Evolutionary conservation across 768 basidiomycete species (phyloP).

Genomic region (Pleurotus sapidus): DNA sequence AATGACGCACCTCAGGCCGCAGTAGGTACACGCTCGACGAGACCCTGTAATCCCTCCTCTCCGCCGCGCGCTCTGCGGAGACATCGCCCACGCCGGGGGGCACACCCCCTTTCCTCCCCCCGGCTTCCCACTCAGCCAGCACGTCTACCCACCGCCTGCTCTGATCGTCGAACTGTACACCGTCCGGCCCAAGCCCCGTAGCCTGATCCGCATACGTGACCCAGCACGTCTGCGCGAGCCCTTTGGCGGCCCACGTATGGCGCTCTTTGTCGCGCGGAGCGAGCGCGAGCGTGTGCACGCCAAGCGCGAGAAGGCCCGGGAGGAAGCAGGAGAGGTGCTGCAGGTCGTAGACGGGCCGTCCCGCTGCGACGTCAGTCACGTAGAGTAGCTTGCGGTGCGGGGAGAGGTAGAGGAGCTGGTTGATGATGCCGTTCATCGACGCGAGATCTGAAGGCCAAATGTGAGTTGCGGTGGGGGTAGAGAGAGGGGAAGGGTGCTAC

Average conservation of each 20-base stretch:
- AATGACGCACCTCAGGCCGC: conserved; percentile 61
- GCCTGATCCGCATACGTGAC: conserved; percentile 69
- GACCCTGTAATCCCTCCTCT: conserved; percentile 51
- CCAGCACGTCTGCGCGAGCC: conserved; percentile 71
- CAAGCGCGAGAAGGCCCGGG: conserved; percentile 72
- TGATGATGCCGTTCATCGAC: conserved; percentile 57
- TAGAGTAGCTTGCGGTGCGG: conserved; percentile 65
- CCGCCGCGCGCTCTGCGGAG: no score
- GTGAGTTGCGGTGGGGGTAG: no score
- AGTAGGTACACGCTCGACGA: conserved; percentile 49
- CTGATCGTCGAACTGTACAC: conserved; percentile 34
- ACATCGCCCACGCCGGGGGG: conserved; percentile 52
- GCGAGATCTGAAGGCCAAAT: conserved; percentile 44
- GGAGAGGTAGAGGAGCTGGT: conserved; percentile 62
- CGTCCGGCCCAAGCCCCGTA: conserved; percentile 67
- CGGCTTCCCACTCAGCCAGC: conserved; percentile 44
- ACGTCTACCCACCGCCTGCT: conserved; percentile 43
- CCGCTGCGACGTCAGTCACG: conserved; percentile 46
- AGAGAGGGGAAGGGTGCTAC: not conserved
- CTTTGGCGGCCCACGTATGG: conserved; percentile 75
- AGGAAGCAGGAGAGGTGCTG: conserved; percentile 81
- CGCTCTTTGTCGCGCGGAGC: conserved; percentile 28
- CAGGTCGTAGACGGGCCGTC: conserved; percentile 44
- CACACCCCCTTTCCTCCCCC: conserved; percentile 36
- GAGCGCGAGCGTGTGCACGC: conserved; percentile 59